Conservation (phyloP, 805 yeast species). For the Saturnispora mendoncae region DNA sequence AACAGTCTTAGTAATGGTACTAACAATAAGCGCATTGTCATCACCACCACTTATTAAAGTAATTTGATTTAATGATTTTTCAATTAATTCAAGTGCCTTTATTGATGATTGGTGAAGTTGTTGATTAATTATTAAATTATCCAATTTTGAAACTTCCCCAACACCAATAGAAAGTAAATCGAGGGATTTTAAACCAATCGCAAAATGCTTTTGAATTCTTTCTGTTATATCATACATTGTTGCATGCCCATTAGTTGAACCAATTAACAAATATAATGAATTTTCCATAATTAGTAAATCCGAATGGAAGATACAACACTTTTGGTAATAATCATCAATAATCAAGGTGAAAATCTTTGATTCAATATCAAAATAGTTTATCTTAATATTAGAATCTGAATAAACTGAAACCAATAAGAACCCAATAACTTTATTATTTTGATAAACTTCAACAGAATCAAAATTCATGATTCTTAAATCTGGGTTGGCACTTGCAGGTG, state of each 20-base stretch:
- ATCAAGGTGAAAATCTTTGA: slow-evolving; percentile 35
- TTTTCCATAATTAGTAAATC: slow-evolving; percentile 32
- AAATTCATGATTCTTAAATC: slow-evolving; percentile 91
- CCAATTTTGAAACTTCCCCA: slow-evolving; percentile 7
- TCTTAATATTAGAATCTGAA: slow-evolving; percentile 70
- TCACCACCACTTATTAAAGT: slow-evolving; percentile 79
- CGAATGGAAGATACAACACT: slow-evolving; percentile 69
- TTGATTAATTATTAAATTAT: slow-evolving; percentile 31
- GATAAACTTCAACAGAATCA: slow-evolving; percentile 35
- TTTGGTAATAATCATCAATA: slow-evolving; percentile 45
- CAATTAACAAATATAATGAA: slow-evolving; percentile 36
- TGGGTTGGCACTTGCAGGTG: slow-evolving; percentile 50
- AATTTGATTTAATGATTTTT: slow-evolving; percentile 6
- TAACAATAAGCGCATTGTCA: slow-evolving; percentile 62
- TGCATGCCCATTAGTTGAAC: slow-evolving; percentile 80
- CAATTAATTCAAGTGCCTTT: slow-evolving; percentile 41
- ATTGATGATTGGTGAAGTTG: slow-evolving; percentile 81
- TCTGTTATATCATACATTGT: slow-evolving; percentile 48
- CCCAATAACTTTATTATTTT: slow-evolving; percentile 28
- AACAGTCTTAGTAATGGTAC: slow-evolving; percentile 22
- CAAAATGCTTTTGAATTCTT: slow-evolving; percentile 11
- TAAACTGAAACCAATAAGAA: slow-evolving; percentile 62
- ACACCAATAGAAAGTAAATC: neutral
- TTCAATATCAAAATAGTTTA: slow-evolving; percentile 45
- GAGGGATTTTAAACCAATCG: neutral